These are phyloP conservation scores for Gloeostereum incarnatum DNA, from an alignment of 768 basidiomycete genomes.

Conservation along the genomic window DNA sequence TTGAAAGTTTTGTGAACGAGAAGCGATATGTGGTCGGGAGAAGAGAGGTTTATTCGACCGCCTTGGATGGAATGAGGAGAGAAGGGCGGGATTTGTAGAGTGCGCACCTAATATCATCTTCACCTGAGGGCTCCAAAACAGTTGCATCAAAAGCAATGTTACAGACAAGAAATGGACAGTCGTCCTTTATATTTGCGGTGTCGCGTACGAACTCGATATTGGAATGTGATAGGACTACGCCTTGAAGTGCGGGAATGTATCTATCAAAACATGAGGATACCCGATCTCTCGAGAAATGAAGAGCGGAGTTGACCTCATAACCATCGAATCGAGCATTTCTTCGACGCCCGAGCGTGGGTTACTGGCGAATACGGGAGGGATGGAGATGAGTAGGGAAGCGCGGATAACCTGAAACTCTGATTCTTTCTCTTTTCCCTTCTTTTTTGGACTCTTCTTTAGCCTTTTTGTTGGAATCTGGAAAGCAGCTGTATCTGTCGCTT, in stretches of 20 bases:
- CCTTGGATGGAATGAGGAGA: constrained; percentile 28
- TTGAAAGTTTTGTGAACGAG: constrained; percentile 92
- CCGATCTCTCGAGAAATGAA: neutral
- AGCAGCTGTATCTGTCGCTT: too few relatives aligned
- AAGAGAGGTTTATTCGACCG: constrained; percentile 82
- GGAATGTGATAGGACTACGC: constrained; percentile 83
- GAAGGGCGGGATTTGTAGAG: constrained; percentile 1
- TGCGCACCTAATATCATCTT: constrained; percentile 71
- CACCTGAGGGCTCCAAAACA: constrained; percentile 80
- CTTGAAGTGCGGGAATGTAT: constrained; percentile 80
- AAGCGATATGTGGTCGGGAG: constrained; percentile 87
- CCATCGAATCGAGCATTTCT: constrained; percentile 89
- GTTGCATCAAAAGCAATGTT: constrained; percentile 73
- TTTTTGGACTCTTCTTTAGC: constrained; percentile 24
- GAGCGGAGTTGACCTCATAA: constrained; percentile 68
- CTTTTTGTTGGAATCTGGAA: constrained; percentile 23
- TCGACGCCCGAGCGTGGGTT: constrained; percentile 68
- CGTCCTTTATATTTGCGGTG: constrained; percentile 61
- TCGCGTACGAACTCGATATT: constrained; percentile 58
- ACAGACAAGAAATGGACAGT: constrained; percentile 80
- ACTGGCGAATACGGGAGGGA: constrained; percentile 74
- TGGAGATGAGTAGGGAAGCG: constrained; percentile 60
- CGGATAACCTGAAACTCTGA: constrained; percentile 54
- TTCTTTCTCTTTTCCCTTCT: constrained; percentile 23
- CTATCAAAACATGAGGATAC: constrained; percentile 27